Evolutionary conservation across 331 rosid genomes (phyloP).

Genomic region (Spiraea crenata): DNA sequence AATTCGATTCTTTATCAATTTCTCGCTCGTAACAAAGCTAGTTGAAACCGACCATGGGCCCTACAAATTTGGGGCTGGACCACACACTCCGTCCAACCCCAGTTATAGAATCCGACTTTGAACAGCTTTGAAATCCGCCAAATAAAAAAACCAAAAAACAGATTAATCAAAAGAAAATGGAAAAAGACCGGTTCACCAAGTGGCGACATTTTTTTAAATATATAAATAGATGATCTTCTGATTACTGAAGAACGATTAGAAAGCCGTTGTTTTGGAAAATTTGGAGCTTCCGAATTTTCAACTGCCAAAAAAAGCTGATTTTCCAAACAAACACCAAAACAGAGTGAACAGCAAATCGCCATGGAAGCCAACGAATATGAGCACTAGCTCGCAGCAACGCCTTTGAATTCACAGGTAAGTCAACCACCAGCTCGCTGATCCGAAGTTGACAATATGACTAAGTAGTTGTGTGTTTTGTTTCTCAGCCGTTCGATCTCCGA

Average conservation of each 20-base stretch:
- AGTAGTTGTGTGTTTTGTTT: neutral
- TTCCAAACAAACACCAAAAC: neutral
- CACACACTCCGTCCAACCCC: conserved; percentile 29
- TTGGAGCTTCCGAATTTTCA: neutral
- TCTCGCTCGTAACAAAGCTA: neutral
- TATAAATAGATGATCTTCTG: neutral
- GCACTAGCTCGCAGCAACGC: conserved; percentile 19
- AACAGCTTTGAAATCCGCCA: conserved; percentile 42
- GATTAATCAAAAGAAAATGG: no score
- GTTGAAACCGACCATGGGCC: conserved; percentile 4
- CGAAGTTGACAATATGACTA: neutral
- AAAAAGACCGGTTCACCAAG: conserved; percentile 24
- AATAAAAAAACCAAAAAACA: no score
- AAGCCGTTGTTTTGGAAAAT: neutral
- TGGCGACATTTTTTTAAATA: conserved; percentile 19
- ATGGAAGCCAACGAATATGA: conserved; percentile 57
- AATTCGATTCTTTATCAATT: no score
- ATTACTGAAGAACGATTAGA: neutral
- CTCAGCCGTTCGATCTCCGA: neutral
- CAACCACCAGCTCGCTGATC: neutral
- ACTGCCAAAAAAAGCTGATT: neutral
- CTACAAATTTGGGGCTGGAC: conserved; percentile 29
- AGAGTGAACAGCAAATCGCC: conserved; percentile 16
- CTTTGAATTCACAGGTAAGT: conserved; percentile 26
- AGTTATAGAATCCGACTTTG: conserved; percentile 36